These are phyloP conservation scores for Penicillium steckii DNA, from an alignment of 495 filamentous ascomycete species.

Conservation along the genomic window DNA sequence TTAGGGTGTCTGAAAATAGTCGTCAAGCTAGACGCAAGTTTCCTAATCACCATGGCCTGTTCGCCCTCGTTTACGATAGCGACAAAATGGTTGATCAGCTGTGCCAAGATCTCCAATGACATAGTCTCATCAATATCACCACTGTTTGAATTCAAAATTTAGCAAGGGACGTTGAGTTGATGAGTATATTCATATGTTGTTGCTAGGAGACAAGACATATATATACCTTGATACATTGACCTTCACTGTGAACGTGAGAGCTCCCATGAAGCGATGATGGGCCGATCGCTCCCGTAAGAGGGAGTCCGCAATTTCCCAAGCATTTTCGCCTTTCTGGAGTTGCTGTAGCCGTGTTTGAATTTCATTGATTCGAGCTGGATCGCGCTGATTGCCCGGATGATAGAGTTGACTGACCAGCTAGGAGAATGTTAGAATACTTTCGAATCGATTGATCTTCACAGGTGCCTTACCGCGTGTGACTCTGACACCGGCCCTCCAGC, in stretches of 20 bases:
- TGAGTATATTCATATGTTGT: background rate
- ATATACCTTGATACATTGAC: slow-evolving; percentile 55
- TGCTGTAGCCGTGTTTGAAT: slow-evolving; percentile 76
- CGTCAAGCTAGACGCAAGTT: slow-evolving; percentile 79
- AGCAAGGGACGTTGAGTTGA: background rate
- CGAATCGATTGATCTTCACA: background rate
- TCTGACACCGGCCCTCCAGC: slow-evolving; percentile 15
- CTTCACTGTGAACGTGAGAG: slow-evolving; percentile 89
- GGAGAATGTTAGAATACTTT: background rate
- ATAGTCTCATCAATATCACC: slow-evolving; percentile 60
- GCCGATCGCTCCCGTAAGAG: slow-evolving; percentile 62
- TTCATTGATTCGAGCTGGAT: slow-evolving; percentile 53
- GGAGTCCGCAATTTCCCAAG: slow-evolving; percentile 80
- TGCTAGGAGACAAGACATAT: background rate
- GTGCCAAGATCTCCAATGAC: slow-evolving; percentile 62
- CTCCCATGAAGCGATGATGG: slow-evolving; percentile 86
- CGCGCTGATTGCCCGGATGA: slow-evolving; percentile 55
- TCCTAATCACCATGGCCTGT: slow-evolving; percentile 67
- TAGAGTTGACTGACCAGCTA: slow-evolving; percentile 60
- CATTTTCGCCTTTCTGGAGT: slow-evolving; percentile 73
- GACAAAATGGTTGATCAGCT: slow-evolving; percentile 67
- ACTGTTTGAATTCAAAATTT: slow-evolving; percentile 29
- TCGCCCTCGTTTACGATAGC: slow-evolving; percentile 56
- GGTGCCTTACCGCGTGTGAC: slow-evolving; percentile 12
- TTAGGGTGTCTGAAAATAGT: slow-evolving; percentile 75